Evolutionary conservation across 1,284 basidiomycete species (phyloP).

Genomic region (Fomitopsis palustris): DNA sequence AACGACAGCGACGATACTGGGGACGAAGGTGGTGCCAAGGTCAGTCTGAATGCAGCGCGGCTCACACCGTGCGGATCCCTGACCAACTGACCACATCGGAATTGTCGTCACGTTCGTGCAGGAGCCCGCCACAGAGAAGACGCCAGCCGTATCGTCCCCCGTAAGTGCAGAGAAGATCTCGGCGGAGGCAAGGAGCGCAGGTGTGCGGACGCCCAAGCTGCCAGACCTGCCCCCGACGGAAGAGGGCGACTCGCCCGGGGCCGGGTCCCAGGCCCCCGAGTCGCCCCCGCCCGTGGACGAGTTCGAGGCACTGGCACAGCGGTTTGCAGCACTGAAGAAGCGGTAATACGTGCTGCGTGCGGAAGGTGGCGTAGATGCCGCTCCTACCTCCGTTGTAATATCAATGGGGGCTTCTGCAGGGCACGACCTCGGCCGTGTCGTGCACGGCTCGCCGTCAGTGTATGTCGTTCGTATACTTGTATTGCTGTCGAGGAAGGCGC

Average conservation of each 20-base stretch:
- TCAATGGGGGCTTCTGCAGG: background rate
- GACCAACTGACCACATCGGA: background rate
- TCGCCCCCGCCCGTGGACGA: slow-evolving; percentile 45
- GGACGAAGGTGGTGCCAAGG: slow-evolving; percentile 33
- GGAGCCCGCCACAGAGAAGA: slow-evolving; percentile 13
- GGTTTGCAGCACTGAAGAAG: slow-evolving; percentile 81
- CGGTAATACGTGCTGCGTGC: slow-evolving; percentile 35
- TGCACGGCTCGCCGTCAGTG: background rate
- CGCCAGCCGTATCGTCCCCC: slow-evolving; percentile 16
- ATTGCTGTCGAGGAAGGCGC: background rate
- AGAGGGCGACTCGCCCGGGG: slow-evolving; percentile 29
- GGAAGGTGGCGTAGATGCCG: background rate
- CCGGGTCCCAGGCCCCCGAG: slow-evolving; percentile 19
- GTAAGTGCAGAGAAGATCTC: slow-evolving; percentile 26
- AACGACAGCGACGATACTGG: slow-evolving; percentile 24
- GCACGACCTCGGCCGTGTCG: background rate
- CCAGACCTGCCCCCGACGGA: slow-evolving; percentile 47
- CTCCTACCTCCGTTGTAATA: background rate
- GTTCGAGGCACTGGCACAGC: slow-evolving; percentile 64
- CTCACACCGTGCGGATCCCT: too few relatives aligned
- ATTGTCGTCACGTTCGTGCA: background rate
- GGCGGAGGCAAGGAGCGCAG: slow-evolving; percentile 29
- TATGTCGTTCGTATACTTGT: background rate
- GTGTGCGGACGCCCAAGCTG: slow-evolving; percentile 35
- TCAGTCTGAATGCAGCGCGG: slow-evolving; percentile 17